Percentiles rank a stretch among this genome's conserved stretches.
phyloP scores from a whole-genome alignment of 2,329 filamentous ascomycete species.

The Ophiobolus disseminans region DNA sequence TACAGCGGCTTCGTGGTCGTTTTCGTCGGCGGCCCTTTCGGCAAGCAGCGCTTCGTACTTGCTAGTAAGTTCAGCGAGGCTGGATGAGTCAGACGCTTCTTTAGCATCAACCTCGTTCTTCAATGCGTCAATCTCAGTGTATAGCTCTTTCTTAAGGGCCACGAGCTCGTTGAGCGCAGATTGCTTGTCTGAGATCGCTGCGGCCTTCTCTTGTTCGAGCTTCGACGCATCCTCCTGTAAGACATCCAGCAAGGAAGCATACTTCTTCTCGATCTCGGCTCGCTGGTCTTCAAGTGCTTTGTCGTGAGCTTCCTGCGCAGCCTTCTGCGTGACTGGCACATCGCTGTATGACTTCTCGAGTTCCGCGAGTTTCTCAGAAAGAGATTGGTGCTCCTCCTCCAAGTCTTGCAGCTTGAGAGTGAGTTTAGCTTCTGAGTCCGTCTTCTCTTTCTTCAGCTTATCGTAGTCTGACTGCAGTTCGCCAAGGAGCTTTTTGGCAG shows the following conservation, averaged over 20 bases:
- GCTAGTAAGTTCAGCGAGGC: constrained; percentile 26
- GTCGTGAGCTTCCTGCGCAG: constrained; percentile 27
- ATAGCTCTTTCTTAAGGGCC: constrained; percentile 29
- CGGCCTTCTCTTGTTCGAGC: constrained; percentile 38
- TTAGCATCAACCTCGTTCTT: constrained; percentile 26
- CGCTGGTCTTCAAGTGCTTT: constrained; percentile 33
- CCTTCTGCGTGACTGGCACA: constrained; percentile 20
- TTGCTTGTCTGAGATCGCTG: constrained; percentile 31
- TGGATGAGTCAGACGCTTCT: constrained; percentile 23
- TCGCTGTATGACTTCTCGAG: constrained; percentile 30
- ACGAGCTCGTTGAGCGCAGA: constrained; percentile 34
- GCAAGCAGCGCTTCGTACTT: constrained; percentile 37
- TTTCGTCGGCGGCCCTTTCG: constrained; percentile 35
- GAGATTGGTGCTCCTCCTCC: constrained; percentile 21
- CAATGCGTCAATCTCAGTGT: constrained; percentile 27
- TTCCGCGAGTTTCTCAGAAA: constrained; percentile 29
- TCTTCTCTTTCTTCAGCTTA: constrained; percentile 26
- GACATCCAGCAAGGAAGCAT: constrained; percentile 36
- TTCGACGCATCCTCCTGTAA: constrained; percentile 33
- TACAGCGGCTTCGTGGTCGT: constrained; percentile 39
- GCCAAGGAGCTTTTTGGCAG: constrained; percentile 19
- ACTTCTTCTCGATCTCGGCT: constrained; percentile 41
- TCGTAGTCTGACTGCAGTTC: constrained; percentile 27
- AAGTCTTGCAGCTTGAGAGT: constrained; percentile 30
- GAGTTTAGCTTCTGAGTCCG: constrained; percentile 17